Base-by-base conservation (phyloP, 1,284 basidiomycete genomes). In the Heterobasidion parviporum region DNA sequence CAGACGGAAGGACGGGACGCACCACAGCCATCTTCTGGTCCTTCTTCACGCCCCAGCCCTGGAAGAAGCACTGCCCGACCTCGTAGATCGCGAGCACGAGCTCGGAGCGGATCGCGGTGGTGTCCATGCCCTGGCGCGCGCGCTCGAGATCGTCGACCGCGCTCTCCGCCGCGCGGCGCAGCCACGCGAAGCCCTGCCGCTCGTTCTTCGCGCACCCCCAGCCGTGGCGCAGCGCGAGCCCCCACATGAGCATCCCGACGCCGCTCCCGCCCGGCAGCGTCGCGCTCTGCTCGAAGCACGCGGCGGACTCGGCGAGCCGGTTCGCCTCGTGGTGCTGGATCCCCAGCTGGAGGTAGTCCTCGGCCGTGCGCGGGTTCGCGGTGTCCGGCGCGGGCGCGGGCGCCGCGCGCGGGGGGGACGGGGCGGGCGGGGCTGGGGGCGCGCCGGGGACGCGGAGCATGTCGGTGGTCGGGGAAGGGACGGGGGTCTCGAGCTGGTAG, bases 181-280 rank as follows among this genome's bases (percentile, higher is more conserved):
- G 73, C 89, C 92, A 95, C 63, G 81, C 82, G 69, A 95, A 95
- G 1, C 84, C 93, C 48, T 74, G 72, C 64, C 77, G 79, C 65
- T 92, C 89, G 62, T 90, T 82, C 76, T 88, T 88, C 63, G 77
- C 70, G 59, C 84, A 85, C 3, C 90, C 93, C 93, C 93, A 96
- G 0, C 92, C 93, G 69, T 94, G 91, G 52, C 93, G 76, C 61
- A 94, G 71, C n/a, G 90, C 77, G 52, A 95, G 74, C 1, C 93
- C 93, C 79, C 88, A 94, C 90, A 95, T 93, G 59, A 94, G 74
- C 92, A 94, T 94, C 12, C 93, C 93, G 2, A 90, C 84, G 2
- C 87, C 89, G 67, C 89, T 93, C 1, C 92, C 93, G 2, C 91
- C 92, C 43, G 78, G 72, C 55, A 83, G 72, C 54, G 78, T 88